Evolutionary conservation across 768 basidiomycete genomes (phyloP).

Genomic region (Mrakia hoshinonis): DNA sequence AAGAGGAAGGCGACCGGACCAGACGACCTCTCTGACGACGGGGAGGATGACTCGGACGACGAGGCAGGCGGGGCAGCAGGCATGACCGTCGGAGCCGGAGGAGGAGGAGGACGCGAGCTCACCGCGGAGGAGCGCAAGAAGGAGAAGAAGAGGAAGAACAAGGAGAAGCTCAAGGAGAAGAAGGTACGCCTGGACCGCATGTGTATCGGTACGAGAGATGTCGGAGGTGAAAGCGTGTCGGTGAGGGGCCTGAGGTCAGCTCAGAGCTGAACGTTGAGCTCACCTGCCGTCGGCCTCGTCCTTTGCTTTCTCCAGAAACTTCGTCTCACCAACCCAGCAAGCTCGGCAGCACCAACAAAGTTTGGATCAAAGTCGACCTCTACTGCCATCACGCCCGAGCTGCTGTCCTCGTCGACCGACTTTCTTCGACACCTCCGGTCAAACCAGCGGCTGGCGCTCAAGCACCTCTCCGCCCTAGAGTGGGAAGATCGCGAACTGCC

Average conservation of each 20-base stretch:
- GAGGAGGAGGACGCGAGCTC: slow-evolving; percentile 8
- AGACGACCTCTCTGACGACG: slow-evolving; percentile 6
- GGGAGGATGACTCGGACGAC: slow-evolving; percentile 12
- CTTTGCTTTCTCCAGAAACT: slow-evolving; percentile 3
- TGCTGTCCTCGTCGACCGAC: slow-evolving; percentile 7
- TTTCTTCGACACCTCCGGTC: slow-evolving; percentile 7
- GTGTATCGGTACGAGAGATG: no score
- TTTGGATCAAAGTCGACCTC: background rate
- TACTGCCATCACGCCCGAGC: background rate
- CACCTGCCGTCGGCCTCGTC: background rate
- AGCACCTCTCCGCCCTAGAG: slow-evolving; percentile 23
- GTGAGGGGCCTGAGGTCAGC: no score
- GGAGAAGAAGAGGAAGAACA: slow-evolving; percentile 29
- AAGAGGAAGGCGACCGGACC: slow-evolving; percentile 18
- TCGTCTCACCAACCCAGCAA: slow-evolving; percentile 2
- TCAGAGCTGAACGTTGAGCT: background rate
- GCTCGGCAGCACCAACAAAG: background rate
- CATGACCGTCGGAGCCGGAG: background rate
- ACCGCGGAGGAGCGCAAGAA: slow-evolving; percentile 30
- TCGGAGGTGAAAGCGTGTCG: no score
- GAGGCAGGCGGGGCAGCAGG: background rate
- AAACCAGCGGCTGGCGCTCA: slow-evolving; percentile 20
- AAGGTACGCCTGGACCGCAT: no score
- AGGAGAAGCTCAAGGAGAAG: slow-evolving; percentile 31
- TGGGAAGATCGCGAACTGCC: slow-evolving; percentile 29